Evolutionary conservation across 208 protist species (phyloP), one percentile per base, ranked within the genome.

Genomic region (Leishmania turanica): DNA sequence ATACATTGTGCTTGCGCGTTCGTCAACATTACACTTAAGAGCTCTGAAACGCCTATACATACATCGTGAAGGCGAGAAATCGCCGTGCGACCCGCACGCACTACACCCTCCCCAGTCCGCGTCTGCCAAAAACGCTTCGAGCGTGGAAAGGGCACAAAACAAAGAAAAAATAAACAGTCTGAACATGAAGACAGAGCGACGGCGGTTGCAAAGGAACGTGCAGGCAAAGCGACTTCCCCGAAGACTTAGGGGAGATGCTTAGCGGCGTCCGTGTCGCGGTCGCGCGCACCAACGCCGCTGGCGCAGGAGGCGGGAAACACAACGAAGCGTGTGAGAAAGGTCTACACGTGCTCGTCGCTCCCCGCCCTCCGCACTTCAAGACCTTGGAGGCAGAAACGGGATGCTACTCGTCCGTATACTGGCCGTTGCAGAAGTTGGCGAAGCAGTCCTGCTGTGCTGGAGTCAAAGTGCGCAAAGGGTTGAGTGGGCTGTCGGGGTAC

Each of bases 361-460:
- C 72, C 8, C 15, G 34, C n/a, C 11, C 49, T 51, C 71, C 15
- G 54, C 42, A 71, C 40, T 15, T 68, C 17, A 17, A 40, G 19
- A 51, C 49, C 27, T 53, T 47, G 65, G 45, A 45, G 4, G 45
- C 49, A 71, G 19, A 45, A 1, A 72, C 24, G 13, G 21, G 31
- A 71, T 45, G 15, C 68, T 91, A 96, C 77, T 92, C 87, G 69
- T 88, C 86, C 19, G 90, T 88, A 79, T 94, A 97, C 75, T 96
- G 82, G 49, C 95, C 95, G 79, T 98, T 90, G 82, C 92, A 96
- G 85, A 98, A 98, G 72, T 93, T 96, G 21, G 91, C 87, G 84
- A 98, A 98, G 54, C 90, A 81, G 27, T 98, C 91, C 77, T 98
- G 96, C 82, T 98, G 94, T 4, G 84, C 78, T 31, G 76, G 75